phyloP scores from a whole-genome alignment of 83 land plant species.

The Picea abies region DNA sequence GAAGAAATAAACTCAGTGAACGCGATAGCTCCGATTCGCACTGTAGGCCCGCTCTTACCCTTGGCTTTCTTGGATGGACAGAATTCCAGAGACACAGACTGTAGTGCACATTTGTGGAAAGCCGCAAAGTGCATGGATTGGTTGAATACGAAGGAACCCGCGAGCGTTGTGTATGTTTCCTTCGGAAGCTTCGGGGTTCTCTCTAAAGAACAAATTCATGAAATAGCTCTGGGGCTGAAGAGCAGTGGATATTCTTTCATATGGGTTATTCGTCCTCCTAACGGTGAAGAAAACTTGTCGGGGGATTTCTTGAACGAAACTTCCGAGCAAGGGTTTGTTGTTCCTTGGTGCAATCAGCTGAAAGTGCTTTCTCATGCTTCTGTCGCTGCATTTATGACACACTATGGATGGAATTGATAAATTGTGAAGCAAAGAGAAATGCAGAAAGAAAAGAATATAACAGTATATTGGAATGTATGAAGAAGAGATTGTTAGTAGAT shows the following conservation, averaged over 20 bases:
- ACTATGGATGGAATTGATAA: slow-evolving; percentile 22
- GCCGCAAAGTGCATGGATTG: slow-evolving; percentile 4
- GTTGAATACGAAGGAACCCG: not conserved
- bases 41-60: slow-evolving; percentile 50
- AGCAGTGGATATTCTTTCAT: not conserved
- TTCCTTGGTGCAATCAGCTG: slow-evolving; percentile 15
- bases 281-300: not conserved
- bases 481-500: too few relatives aligned
- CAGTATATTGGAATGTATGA: too few relatives aligned
- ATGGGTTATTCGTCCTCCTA: not conserved
- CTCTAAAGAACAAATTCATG: too few relatives aligned
- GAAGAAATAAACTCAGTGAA: slow-evolving; percentile 18
- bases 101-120: slow-evolving; percentile 27
- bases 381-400: slow-evolving; percentile 25
- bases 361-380: slow-evolving; percentile 24
- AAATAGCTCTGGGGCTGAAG: not conserved
- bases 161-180: slow-evolving; percentile 19
- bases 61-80: not conserved
- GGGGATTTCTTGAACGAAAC: not conserved
- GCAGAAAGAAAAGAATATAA: too few relatives aligned
- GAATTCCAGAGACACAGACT: not conserved
- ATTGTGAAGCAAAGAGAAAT: too few relatives aligned
- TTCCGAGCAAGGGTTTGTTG: slow-evolving; percentile 18
- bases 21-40: slow-evolving; percentile 9
- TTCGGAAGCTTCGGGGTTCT: slow-evolving; percentile 13